Base-by-base conservation (phyloP, 371 early-diverging fungal genomes). In the Thermomucor indicae-seudaticae region DNA sequence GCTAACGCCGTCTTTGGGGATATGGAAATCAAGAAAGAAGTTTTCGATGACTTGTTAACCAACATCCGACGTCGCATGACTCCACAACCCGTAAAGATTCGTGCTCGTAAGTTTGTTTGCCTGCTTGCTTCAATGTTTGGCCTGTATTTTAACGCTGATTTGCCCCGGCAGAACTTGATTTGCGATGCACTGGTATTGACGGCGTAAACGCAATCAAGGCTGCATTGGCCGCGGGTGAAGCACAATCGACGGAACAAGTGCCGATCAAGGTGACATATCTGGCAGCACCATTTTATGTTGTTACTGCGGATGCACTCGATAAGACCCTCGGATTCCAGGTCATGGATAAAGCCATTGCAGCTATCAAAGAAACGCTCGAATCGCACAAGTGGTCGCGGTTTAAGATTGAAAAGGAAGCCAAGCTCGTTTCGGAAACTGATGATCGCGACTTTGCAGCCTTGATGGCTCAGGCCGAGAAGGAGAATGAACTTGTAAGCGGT, bases 181-280 rank as follows among this genome's bases (percentile, higher is more conserved):
- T 97, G 42, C 90, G 91, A 59, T 99, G 99, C 79, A 92, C 89
- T 55, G 91, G 90, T 60, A 91, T 92, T 62, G 93, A 96, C 67
- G 99, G 99, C 56, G 92, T 99, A 19, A 92, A 93, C 64, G 96
- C 96, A 35, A 93, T 99, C 65, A 95, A 96, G 67, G 79, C 82
- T 28, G 96, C 98, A 2, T 79, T 99, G 55, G 75, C 68, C 62
- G 92, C 95, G 37, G 97, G 96, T 51, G 93, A 96, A 75, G 86
- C 78, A 12, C 78, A 83, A 50, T 92, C 94, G 22, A 89, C 89
- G 10, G 87, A 86, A 28, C 85, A 87, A 16, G 90, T 90, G 3
- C 84, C 87, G 29, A 88, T 98, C 72, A 90, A 90, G 78, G 82
- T 90, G 47, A 76, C 77, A 31, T 76, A 76, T 40, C 62, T 76